Conservation (phyloP, 73 alveolate genomes). For the Tetrahymena thermophila region DNA sequence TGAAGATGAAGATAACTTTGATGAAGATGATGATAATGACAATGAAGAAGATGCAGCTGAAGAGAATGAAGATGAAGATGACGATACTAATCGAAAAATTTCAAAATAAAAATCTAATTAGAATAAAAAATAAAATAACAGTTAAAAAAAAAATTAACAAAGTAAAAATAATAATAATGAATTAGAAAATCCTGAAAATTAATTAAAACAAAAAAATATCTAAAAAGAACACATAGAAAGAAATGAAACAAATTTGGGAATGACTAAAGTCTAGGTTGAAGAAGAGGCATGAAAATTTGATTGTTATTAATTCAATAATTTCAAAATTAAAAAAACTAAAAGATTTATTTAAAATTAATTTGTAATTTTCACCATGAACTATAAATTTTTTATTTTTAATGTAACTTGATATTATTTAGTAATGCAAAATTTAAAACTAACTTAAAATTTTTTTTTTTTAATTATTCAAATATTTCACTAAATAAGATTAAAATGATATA, state of each 20-base stretch:
- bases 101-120: not conserved
- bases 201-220: not conserved
- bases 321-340: no score
- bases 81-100: not conserved
- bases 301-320: not conserved
- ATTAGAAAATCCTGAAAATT: not conserved
- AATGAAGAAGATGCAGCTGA: not conserved
- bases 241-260: not conserved
- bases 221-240: not conserved
- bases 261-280: not conserved
- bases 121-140: not conserved
- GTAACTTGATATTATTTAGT: no score
- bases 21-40: not conserved
- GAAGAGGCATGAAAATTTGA: not conserved
- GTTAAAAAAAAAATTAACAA: not conserved
- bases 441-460: no score
- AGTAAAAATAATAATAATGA: not conserved
- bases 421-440: no score
- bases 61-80: not conserved
- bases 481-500: no score
- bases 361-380: no score
- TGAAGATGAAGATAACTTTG: not conserved
- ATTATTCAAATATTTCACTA: no score
- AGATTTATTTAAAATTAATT: no score
- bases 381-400: no score